These are phyloP conservation scores for Neolentinus lepideus DNA, from an alignment of 1,284 basidiomycete genomes.

Conservation along the genomic window DNA sequence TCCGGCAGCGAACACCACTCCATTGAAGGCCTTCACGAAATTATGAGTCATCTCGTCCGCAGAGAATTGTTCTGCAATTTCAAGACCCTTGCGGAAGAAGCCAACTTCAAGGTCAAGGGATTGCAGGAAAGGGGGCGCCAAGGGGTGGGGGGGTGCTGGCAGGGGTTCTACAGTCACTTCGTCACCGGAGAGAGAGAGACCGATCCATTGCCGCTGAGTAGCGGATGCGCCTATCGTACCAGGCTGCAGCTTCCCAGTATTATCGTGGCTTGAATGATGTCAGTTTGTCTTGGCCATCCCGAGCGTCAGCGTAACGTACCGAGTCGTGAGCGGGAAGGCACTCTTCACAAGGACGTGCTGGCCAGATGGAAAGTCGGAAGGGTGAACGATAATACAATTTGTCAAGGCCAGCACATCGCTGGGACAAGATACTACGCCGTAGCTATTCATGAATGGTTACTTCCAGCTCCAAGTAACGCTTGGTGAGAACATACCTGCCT, in stretches of 20 bases:
- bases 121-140: constrained; percentile 70
- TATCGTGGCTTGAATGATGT: constrained; percentile 54
- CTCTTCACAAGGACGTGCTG: constrained; percentile 74
- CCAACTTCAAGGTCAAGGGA: constrained; percentile 77
- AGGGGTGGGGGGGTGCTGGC: constrained; percentile 46
- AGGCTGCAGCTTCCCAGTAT: constrained; percentile 57
- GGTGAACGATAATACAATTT: constrained; percentile 79
- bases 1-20: constrained; percentile 66
- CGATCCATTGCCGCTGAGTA: constrained; percentile 82
- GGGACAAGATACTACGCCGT: constrained; percentile 48
- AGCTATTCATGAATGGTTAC: constrained; percentile 29
- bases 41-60: constrained; percentile 79
- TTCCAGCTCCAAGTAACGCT: not conserved
- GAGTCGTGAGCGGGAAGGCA: constrained; percentile 61
- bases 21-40: constrained; percentile 62
- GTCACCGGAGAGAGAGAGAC: constrained; percentile 75
- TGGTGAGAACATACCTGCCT: constrained; percentile 30
- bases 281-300: not conserved
- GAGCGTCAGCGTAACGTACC: constrained; percentile 35
- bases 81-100: constrained; percentile 58
- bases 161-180: constrained; percentile 64
- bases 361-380: constrained; percentile 64
- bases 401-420: constrained; percentile 65
- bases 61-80: constrained; percentile 70
- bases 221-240: constrained; percentile 63